phyloP scores from a whole-genome alignment of 805 yeast species.

The Metschnikowia amazonensis region DNA sequence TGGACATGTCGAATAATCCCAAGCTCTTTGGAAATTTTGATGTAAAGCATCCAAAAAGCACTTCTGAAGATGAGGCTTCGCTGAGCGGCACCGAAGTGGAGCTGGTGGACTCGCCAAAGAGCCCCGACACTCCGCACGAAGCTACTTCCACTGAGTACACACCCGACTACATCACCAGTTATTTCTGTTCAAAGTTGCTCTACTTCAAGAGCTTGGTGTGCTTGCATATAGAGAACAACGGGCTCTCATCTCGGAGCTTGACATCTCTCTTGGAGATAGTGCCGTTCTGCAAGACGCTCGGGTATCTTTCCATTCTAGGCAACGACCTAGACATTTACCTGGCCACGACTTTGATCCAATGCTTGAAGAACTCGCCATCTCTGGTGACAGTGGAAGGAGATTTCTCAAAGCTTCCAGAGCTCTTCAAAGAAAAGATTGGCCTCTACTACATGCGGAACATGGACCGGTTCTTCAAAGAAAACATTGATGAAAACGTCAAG shows the following conservation, averaged over 20 bases:
- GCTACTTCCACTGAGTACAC: constrained; percentile 1
- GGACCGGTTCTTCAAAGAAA: constrained; percentile 45
- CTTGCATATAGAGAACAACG: constrained; percentile 68
- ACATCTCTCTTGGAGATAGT: constrained; percentile 62
- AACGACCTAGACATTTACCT: constrained; percentile 57
- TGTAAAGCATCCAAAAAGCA: not conserved
- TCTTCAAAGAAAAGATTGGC: constrained; percentile 68
- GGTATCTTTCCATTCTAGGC: constrained; percentile 67
- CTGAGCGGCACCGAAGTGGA: not conserved
- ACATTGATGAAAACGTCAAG: constrained; percentile 31
- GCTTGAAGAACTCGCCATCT: constrained; percentile 62
- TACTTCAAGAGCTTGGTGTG: constrained; percentile 59
- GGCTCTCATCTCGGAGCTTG: constrained; percentile 52
- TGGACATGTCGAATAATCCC: constrained; percentile 73
- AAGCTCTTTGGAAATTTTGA: constrained; percentile 53
- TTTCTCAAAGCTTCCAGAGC: constrained; percentile 54
- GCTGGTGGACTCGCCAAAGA: not conserved
- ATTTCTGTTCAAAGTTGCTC: constrained; percentile 63
- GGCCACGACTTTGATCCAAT: constrained; percentile 62
- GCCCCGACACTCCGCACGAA: not conserved
- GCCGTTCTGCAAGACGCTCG: constrained; percentile 62
- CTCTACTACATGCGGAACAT: constrained; percentile 79
- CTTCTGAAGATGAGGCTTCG: not conserved
- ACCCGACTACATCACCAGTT: constrained; percentile 41
- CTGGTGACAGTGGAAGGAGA: constrained; percentile 69